Base-by-base conservation (phyloP, 2,329 filamentous ascomycete genomes). In the Xylariaceae sp. region DNA sequence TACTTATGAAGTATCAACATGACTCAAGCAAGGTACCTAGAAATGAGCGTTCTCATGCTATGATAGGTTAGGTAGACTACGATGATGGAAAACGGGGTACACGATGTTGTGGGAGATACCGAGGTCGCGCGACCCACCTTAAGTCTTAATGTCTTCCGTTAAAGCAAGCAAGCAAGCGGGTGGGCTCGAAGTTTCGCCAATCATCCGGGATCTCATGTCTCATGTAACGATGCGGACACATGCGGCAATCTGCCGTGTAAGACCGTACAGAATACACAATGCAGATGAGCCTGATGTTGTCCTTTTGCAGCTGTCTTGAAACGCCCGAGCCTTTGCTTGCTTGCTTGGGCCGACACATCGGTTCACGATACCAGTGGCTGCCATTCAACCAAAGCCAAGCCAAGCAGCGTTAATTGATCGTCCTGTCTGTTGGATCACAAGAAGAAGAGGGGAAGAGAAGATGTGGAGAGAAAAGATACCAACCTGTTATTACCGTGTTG, bases 51-150 rank as follows among this genome's bases (percentile, higher is more conserved):
- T 28, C 11, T 12, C 8, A 21, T 36, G 17, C 54, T 44, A n/a
- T 53, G 49, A 53, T 46, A 58, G 55, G 50, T 33, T 40, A 46
- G 39, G 11, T 11, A 16, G 44, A 29, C n/a, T 28, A 31, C 17
- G 21, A 23, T n/a, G 39, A 33, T 23, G 26, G 41, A 43, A 55
- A 39, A 58, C 8, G 50, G 49, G 50, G 58, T 39, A 33, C 24
- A 16, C 29, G 28, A 31, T n/a, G n/a, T n/a, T n/a, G n/a, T n/a
- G n/a, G n/a, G n/a, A n/a, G n/a, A 31, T 59, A 37, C 56, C 56
- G 46, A 56, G 56, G 46, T 50, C n/a, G 40, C 47, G 43, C 40
- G 56, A 55, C 51, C 56, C 56, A 56, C 56, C 24, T 37, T 36
- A 7, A 21, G 29, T 41, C 39, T 26, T 12, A 11, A 21, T 41